A percentile compares a stretch with the other conserved stretches of the same genome.
phyloP scores from a whole-genome alignment of 225 moss, liverwort and hornwort genomes.

The Takakia lepidozioides region DNA sequence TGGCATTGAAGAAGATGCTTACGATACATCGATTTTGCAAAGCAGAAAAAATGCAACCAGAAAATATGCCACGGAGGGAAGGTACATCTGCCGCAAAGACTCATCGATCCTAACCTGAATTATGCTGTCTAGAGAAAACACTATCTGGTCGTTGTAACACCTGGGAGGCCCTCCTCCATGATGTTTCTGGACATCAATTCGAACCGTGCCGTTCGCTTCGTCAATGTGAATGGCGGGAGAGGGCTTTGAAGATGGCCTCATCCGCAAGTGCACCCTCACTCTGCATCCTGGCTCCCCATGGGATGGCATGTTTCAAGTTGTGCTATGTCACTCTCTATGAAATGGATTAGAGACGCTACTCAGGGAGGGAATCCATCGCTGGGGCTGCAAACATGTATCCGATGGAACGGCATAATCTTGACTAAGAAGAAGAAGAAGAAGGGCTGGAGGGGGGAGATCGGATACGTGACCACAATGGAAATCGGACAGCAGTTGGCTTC shows the following conservation, averaged over 20 bases:
- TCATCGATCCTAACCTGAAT: conserved; percentile 80
- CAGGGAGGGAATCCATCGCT: no score
- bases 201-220: conserved; percentile 35
- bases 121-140: conserved; percentile 68
- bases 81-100: neutral
- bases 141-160: conserved; percentile 66
- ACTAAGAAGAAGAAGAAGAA: no score
- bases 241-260: conserved; percentile 80
- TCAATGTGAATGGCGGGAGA: conserved; percentile 69
- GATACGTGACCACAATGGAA: no score
- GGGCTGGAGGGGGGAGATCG: no score
- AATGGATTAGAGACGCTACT: no score
- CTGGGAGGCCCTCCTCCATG: conserved; percentile 78
- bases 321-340: no score
- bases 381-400: no score
- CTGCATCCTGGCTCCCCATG: conserved; percentile 29
- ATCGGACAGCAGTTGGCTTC: no score
- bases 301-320: conserved; percentile 20
- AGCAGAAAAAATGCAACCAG: no score
- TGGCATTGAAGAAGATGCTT: no score
- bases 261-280: conserved; percentile 65
- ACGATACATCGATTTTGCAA: no score
- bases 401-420: no score
- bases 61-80: neutral
- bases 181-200: conserved; percentile 71